A percentile compares a stretch with the other conserved stretches of the same genome.
Conservation (phyloP, 1,139 yeast genomes). For the Wickerhamiella pararugosa region DNA sequence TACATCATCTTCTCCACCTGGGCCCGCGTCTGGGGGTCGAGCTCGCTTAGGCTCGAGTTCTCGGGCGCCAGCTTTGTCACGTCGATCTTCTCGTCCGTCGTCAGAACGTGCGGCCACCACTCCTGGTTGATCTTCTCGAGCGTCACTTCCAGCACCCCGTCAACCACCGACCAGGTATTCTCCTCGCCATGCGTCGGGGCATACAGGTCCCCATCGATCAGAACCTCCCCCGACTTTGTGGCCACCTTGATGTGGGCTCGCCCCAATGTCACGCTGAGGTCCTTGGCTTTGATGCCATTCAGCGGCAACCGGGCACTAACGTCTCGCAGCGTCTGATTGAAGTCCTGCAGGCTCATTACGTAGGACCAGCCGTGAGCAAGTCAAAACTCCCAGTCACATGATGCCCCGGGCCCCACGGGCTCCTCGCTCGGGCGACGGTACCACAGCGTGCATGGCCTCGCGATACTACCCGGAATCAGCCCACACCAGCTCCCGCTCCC, state of each 20-base stretch:
- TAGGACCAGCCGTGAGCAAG: too few relatives aligned
- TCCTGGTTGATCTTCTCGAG: conserved; percentile 27
- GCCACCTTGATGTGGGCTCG: conserved; percentile 19
- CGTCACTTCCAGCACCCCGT: conserved; percentile 24
- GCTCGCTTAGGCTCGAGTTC: conserved; percentile 27
- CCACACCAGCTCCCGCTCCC: too few relatives aligned
- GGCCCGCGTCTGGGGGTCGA: conserved; percentile 31
- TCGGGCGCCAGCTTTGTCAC: conserved; percentile 30
- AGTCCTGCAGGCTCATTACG: too few relatives aligned
- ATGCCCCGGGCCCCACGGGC: too few relatives aligned
- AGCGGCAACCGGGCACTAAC: conserved; percentile 26
- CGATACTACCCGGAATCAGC: too few relatives aligned
- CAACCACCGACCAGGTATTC: conserved; percentile 31
- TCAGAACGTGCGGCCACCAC: conserved; percentile 36
- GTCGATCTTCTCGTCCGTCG: conserved; percentile 30
- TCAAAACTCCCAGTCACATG: too few relatives aligned
- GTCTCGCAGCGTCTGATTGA: conserved; percentile 29
- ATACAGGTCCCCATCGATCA: conserved; percentile 25
- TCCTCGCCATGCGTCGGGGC: conserved; percentile 25
- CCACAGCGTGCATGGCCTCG: too few relatives aligned
- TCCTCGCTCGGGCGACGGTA: too few relatives aligned
- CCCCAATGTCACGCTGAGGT: conserved; percentile 20
- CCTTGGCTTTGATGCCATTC: conserved; percentile 27
- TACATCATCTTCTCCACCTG: conserved; percentile 37
- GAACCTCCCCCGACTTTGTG: conserved; percentile 13